Percentiles rank a stretch among this genome's conserved stretches.
Conservation (phyloP, 148 eudicot genomes). For the Arctostaphylos glauca region DNA sequence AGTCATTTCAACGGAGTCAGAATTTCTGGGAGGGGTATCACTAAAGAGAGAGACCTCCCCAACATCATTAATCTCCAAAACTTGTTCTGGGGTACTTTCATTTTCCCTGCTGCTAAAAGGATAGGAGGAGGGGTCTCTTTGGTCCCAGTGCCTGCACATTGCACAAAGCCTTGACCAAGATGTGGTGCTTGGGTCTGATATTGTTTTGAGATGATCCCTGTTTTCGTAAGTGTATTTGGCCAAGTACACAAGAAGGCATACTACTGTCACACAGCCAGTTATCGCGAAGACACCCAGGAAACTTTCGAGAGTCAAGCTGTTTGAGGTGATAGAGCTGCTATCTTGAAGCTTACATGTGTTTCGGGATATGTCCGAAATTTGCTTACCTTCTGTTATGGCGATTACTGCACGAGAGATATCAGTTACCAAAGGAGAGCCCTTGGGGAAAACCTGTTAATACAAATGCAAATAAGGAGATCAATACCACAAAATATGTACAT, state of each 20-base stretch:
- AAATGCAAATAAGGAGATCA: neutral
- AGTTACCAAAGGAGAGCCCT: slow-evolving; percentile 26
- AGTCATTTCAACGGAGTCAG: neutral
- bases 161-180: too few relatives aligned
- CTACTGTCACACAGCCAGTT: slow-evolving; percentile 26
- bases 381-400: slow-evolving; percentile 17
- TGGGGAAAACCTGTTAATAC: slow-evolving; percentile 26
- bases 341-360: neutral
- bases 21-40: neutral
- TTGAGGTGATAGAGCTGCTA: neutral
- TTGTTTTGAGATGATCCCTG: slow-evolving; percentile 7
- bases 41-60: neutral
- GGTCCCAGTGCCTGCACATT: too few relatives aligned
- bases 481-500: neutral
- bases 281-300: slow-evolving; percentile 26
- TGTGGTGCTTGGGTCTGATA: too few relatives aligned
- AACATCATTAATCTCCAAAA: neutral
- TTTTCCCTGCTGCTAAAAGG: neutral
- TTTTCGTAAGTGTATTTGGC: slow-evolving; percentile 16
- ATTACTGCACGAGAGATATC: slow-evolving; percentile 30
- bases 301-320: slow-evolving; percentile 15
- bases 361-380: neutral
- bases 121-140: neutral
- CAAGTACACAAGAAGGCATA: slow-evolving; percentile 18
- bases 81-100: neutral